Evolutionary conservation across 2,329 filamentous ascomycete genomes (phyloP).

Genomic region (Pseudogymnoascus sp.): DNA sequence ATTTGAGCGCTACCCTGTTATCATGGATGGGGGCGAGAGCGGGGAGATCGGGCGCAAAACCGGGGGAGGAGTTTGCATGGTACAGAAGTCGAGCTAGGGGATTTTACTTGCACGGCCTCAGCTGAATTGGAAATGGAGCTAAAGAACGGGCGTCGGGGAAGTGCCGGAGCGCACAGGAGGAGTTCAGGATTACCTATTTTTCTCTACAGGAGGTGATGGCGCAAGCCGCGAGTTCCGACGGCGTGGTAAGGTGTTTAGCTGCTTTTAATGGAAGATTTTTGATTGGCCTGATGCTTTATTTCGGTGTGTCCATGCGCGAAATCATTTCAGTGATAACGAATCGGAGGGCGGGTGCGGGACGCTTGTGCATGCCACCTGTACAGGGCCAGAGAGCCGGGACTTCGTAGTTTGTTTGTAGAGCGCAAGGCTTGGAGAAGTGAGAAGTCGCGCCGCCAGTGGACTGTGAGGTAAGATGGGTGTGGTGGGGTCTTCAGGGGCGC

Average conservation of each 20-base stretch:
- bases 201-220: not conserved
- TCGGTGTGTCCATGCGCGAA: not conserved
- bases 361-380: not conserved
- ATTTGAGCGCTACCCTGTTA: constrained; percentile 1
- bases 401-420: not conserved
- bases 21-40: not conserved
- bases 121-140: not conserved
- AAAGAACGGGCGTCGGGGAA: not conserved
- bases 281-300: not conserved
- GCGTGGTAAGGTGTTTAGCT: not conserved
- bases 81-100: not conserved
- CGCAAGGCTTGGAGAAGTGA: not conserved
- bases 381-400: not conserved
- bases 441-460: not conserved
- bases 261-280: not conserved
- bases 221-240: not conserved
- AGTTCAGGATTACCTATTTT: not conserved
- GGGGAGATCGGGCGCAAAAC: constrained; percentile 3
- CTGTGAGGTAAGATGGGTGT: not conserved
- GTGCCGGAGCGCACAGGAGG: not conserved
- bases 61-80: constrained; percentile 9
- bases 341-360: not conserved
- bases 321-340: not conserved
- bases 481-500: not conserved
- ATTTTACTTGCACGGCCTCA: not conserved